These are phyloP conservation scores for Ulmus americana DNA, from an alignment of 331 rosid species.

Conservation along the genomic window DNA sequence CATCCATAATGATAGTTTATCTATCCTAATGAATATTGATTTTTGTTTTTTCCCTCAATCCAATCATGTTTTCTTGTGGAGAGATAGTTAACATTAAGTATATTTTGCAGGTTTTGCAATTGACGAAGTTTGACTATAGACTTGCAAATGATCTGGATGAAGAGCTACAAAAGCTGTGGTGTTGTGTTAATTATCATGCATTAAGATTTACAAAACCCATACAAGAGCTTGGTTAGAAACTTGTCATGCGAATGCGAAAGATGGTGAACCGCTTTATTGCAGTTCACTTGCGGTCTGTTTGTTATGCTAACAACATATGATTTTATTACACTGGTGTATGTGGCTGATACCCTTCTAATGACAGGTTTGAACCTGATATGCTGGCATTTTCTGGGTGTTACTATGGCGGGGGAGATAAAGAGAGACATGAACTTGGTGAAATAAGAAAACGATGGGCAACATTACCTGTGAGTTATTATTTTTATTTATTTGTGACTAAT, in stretches of 20 bases:
- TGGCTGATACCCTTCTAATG: conserved; percentile 23
- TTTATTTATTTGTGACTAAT: conserved; percentile 11
- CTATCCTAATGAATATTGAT: too few species aligned
- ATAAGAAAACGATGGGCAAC: conserved; percentile 97
- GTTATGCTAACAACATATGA: neutral
- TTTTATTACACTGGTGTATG: neutral
- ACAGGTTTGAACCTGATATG: conserved; percentile 99
- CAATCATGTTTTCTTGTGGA: conserved; percentile 9
- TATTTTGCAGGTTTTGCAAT: conserved; percentile 74
- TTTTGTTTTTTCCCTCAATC: neutral
- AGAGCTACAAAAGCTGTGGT: conserved; percentile 84
- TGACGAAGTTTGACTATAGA: conserved; percentile 95
- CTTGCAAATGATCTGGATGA: conserved; percentile 85
- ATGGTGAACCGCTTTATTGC: conserved; percentile 74
- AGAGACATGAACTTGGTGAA: conserved; percentile 78
- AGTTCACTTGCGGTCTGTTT: conserved; percentile 81
- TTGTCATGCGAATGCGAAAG: conserved; percentile 71
- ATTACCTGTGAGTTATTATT: conserved; percentile 69
- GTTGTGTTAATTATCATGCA: conserved; percentile 93
- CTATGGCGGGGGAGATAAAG: conserved; percentile 96
- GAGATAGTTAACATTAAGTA: conserved; percentile 22
- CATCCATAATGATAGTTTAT: neutral
- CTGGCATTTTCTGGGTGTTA: conserved; percentile 99
- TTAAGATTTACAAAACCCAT: conserved; percentile 82
- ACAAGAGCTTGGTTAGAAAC: conserved; percentile 60